A percentile compares a stretch with the other conserved stretches of the same genome.
These are phyloP conservation scores for Pezicula neosporulosa DNA, from an alignment of 2,329 filamentous ascomycete genomes.

Conservation along the genomic window DNA sequence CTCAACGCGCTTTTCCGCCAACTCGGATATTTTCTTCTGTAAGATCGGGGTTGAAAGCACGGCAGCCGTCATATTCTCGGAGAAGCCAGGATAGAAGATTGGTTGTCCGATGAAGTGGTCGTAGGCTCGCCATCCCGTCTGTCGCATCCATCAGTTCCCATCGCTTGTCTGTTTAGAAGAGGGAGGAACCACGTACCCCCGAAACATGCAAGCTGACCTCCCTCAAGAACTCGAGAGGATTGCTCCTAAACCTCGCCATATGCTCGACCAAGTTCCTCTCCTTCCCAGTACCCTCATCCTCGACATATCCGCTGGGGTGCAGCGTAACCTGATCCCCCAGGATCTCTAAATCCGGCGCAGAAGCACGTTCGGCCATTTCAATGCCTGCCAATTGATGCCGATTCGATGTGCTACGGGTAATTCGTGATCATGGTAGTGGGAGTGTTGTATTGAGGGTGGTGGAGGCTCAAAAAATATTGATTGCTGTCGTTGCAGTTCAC, in stretches of 20 bases:
- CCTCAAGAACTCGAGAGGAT: constrained; percentile 75
- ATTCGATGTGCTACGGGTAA: background rate
- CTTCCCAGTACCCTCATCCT: constrained; percentile 49
- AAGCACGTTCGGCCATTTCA: constrained; percentile 35
- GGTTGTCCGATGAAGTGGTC: constrained; percentile 87
- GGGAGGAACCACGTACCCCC: constrained; percentile 41
- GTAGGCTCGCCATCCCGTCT: constrained; percentile 89
- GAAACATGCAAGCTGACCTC: constrained; percentile 93
- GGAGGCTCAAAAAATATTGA: background rate
- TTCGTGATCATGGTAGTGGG: background rate
- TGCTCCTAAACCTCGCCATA: constrained; percentile 80
- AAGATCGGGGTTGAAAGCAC: constrained; percentile 76
- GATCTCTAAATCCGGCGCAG: constrained; percentile 75
- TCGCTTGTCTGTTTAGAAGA: background rate
- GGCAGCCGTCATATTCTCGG: constrained; percentile 79
- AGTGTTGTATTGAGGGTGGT: background rate
- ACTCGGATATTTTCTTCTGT: constrained; percentile 67
- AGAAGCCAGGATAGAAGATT: constrained; percentile 89
- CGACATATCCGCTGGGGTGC: constrained; percentile 67
- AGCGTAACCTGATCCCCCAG: constrained; percentile 71
- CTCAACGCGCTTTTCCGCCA: constrained; percentile 71
- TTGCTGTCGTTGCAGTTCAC: background rate
- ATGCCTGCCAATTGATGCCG: too few species aligned
- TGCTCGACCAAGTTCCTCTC: constrained; percentile 74
- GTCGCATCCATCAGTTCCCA: background rate